phyloP scores from a whole-genome alignment of 2,329 filamentous ascomycete genomes.

The Fusarium bulbicola region DNA sequence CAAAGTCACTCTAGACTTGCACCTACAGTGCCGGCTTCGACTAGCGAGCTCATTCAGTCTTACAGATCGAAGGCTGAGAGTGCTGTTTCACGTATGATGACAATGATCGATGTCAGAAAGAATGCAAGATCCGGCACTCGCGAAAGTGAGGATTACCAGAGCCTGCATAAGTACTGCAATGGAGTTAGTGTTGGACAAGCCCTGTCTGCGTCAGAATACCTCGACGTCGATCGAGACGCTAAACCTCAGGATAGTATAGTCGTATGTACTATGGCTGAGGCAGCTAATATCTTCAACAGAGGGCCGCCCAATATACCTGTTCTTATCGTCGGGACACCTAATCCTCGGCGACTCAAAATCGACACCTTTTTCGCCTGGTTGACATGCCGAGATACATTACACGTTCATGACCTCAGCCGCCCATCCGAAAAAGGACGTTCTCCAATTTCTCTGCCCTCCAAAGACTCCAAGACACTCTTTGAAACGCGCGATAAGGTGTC shows the following conservation, averaged over 20 bases:
- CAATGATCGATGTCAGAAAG: not conserved
- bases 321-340: not conserved
- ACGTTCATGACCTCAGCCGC: not conserved
- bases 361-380: not conserved
- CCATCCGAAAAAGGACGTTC: not conserved
- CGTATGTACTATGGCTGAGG: not conserved
- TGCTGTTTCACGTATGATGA: not conserved
- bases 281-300: not conserved
- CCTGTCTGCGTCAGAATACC: not conserved
- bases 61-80: not conserved
- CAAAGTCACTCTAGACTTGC: no score
- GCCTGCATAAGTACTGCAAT: not conserved
- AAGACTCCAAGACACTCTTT: not conserved
- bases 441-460: not conserved
- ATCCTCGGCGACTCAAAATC: not conserved
- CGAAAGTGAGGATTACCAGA: not conserved
- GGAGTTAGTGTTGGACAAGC: not conserved
- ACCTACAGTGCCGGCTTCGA: fast-evolving
- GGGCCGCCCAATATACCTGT: not conserved
- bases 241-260: not conserved
- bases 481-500: not conserved
- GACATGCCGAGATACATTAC: not conserved
- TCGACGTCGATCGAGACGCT: not conserved
- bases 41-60: not conserved
- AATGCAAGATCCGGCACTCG: not conserved